Percentiles rank a stretch among this genome's conserved stretches.
Evolutionary conservation across 768 basidiomycete genomes (phyloP).

Genomic region (Porphyrellus cyaneotinctus): DNA sequence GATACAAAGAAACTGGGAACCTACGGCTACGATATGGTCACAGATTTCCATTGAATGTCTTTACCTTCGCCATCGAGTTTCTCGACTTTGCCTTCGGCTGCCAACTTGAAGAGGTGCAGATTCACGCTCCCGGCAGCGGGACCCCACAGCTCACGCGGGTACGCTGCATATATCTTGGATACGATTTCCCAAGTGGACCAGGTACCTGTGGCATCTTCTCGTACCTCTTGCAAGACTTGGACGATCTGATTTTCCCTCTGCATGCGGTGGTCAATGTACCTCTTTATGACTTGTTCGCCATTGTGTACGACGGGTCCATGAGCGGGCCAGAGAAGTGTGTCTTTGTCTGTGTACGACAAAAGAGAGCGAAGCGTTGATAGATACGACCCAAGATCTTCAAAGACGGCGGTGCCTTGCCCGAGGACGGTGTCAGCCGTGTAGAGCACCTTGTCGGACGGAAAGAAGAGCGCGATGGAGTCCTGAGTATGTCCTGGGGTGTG

Average conservation of each 20-base stretch:
- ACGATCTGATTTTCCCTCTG: constrained; percentile 81
- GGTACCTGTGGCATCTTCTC: constrained; percentile 11
- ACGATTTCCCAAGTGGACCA: constrained; percentile 71
- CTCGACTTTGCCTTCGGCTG: constrained; percentile 56
- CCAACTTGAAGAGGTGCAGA: constrained; percentile 71
- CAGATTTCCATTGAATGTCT: constrained; percentile 46
- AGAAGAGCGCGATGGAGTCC: constrained; percentile 76
- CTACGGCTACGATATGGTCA: constrained; percentile 9
- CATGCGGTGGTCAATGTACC: constrained; percentile 77
- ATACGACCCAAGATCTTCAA: constrained; percentile 77
- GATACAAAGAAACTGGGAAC: not conserved
- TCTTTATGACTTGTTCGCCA: constrained; percentile 55
- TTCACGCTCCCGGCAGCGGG: constrained; percentile 67
- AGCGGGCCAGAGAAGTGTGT: constrained; percentile 71
- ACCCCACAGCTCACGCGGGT: constrained; percentile 67
- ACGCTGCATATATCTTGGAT: constrained; percentile 60
- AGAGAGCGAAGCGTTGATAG: constrained; percentile 59
- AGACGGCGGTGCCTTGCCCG: constrained; percentile 86
- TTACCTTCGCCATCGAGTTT: constrained; percentile 49
- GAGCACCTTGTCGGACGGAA: constrained; percentile 66
- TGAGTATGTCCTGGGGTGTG: constrained; percentile 89
- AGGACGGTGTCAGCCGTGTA: constrained; percentile 92
- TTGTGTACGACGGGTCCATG: constrained; percentile 78
- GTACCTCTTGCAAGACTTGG: constrained; percentile 38
- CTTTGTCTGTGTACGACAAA: constrained; percentile 40